A percentile compares a stretch with the other conserved stretches of the same genome.
Evolutionary conservation across 495 filamentous ascomycete genomes (phyloP).

Genomic region (Aspergillus coremiiformis): DNA sequence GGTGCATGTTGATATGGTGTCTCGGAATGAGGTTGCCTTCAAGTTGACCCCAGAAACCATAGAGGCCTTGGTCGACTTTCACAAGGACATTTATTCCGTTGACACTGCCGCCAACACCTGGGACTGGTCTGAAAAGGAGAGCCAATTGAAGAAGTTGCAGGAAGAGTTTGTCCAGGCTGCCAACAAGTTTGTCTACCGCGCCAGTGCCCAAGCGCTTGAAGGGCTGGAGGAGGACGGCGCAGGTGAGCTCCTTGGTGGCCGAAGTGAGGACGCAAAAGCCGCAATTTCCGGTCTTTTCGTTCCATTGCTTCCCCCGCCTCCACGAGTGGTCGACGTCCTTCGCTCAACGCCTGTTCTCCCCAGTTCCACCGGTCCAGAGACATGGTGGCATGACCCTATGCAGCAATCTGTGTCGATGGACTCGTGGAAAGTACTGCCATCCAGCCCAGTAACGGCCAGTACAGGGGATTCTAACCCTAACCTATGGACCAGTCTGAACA

Average conservation of each 20-base stretch:
- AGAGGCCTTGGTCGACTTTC: slow-evolving; percentile 88
- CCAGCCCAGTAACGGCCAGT: slow-evolving; percentile 68
- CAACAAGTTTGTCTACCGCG: slow-evolving; percentile 96
- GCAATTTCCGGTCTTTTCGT: slow-evolving; percentile 79
- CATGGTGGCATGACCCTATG: slow-evolving; percentile 66
- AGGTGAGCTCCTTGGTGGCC: slow-evolving; percentile 84
- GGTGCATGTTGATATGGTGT: slow-evolving; percentile 98
- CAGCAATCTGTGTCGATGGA: slow-evolving; percentile 67
- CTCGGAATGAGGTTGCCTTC: slow-evolving; percentile 94
- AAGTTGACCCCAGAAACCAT: slow-evolving; percentile 98
- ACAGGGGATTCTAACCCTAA: slow-evolving; percentile 60
- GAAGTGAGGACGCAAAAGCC: slow-evolving; percentile 89
- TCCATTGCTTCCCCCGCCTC: slow-evolving; percentile 86
- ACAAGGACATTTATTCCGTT: slow-evolving; percentile 92
- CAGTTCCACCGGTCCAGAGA: slow-evolving; percentile 68
- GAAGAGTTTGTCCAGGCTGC: slow-evolving; percentile 95
- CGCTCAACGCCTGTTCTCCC: slow-evolving; percentile 78
- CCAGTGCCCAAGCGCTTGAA: slow-evolving; percentile 82
- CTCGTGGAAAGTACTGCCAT: slow-evolving; percentile 87
- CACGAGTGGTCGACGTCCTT: slow-evolving; percentile 85
- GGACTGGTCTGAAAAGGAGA: slow-evolving; percentile 95
- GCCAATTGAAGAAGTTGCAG: slow-evolving; percentile 93
- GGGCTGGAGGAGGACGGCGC: slow-evolving; percentile 95
- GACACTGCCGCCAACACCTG: slow-evolving; percentile 84
- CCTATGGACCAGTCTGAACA: slow-evolving; percentile 71